Base-by-base conservation (phyloP, 345 rosid species). In the Combretum micranthum region DNA sequence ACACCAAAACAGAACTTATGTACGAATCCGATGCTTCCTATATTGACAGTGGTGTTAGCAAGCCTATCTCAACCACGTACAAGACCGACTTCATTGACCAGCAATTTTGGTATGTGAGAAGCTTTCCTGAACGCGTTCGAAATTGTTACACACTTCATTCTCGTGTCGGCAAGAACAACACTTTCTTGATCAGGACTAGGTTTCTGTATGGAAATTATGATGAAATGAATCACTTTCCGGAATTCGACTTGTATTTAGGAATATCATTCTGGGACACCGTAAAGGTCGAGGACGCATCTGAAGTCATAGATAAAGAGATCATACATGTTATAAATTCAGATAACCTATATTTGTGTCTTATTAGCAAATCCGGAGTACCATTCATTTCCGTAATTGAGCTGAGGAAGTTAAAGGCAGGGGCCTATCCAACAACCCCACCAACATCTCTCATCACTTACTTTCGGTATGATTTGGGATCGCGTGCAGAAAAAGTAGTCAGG, bases 201-300 rank as follows among this genome's bases (percentile, higher is more conserved):
- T 74, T 74, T 69, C 58, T 74, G 78, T 74, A 74, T 44, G 74
- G 78, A 18, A 64, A 74, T 43, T 74, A 62, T n/a, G 78, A 74
- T 63, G 45, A 45, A 13, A 45, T 6, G 16, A 20, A 66, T 53
- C 26, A 8, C 42, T 20, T 51, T 17, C 78, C 78, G 0, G 45
- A 51, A 12, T 74, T 74, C 43, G 46, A 47, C 39, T 18, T 74
- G 1, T 59, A 54, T 17, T 21, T 69, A 10, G 72, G 74, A 53
- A 66, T 69, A n/a, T 69, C 69, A 23, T 4, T 1, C 42, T 69
- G 78, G 78, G 74, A 61, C 23, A n/a, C 44, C 0, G 62, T 69
- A 42, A 68, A 57, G 17, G 39, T 32, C 39, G 9, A 32, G 9
- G 39, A 32, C 9, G 39, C 39, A 32, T 32, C 39, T 11, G 1